Base-by-base conservation (phyloP, 2,329 filamentous ascomycete species). In the Pestalotiopsis sp. region DNA sequence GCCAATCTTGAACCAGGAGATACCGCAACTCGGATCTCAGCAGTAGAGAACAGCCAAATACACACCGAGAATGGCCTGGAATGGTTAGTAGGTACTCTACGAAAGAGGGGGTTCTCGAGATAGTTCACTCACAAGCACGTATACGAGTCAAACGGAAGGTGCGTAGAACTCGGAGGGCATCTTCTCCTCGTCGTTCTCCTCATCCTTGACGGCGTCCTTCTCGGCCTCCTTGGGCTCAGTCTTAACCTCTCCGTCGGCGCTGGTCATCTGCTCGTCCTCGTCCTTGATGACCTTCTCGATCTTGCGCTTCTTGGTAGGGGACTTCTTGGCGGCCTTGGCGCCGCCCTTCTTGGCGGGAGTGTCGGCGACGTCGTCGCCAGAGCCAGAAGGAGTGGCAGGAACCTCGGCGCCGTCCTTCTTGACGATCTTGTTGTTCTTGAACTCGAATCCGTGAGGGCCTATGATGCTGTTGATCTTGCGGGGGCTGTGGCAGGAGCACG, bases 391-490 rank as follows among this genome's bases (percentile, higher is more conserved):
- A 13, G 20, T 56, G 63, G 25, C 41, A 25, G 14, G 23, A 14
- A 25, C 45, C 4, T 23, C 31, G 12, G 12, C 41, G 31, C 7
- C 31, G 63, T 36, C 64, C 31, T 66, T 67, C 58, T 56, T 49
- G 68, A 27, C 17, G 45, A 69, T 11, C 64, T 67, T 69, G 56
- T 65, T 65, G 20, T 11, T 31, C 65, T 69, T 69, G 64, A 67
- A 64, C 41, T 62, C 59, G 23, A 69, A 69, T 7, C 68, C 68
- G 65, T 63, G 56, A 2, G 64, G 68, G 49, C 17, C 41, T 49
- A 69, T 59, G 7, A 69, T 67, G 41, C 39, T 17, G 49, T 69
- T 67, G 45, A 69, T 64, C 20, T 66, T 58, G 41, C 68, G 68
- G 17, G 64, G 64, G 17, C 68, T 69, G 39, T 64, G 58, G n/a